Evolutionary conservation across 495 filamentous ascomycete species (phyloP), one percentile per base, ranked within the genome.

Genomic region (Aspergillus biplanus): DNA sequence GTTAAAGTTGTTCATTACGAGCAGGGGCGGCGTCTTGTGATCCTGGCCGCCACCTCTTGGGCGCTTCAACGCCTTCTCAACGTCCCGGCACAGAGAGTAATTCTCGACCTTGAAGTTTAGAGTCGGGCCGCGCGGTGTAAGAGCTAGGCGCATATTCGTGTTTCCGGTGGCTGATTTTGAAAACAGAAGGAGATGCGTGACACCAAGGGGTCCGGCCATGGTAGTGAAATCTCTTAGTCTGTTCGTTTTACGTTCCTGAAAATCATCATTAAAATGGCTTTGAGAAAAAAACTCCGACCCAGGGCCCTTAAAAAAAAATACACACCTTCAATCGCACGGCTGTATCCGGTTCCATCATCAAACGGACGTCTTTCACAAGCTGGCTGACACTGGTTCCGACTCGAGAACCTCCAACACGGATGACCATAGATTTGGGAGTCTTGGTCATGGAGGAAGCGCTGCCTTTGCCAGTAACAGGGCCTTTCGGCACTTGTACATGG

Each of bases 1-100:
- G 37, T 83, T 85, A 76, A 99, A 97, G 72, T 97, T 97, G 78
- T 99, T 99, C 95, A 99, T 97, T 59, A 99, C 96, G 16, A 99
- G 84, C 72, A 98, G 78, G 54, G 94, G 94, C 3, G 94, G 85
- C 32, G 86, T 90, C 52, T 87, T 80, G 71, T 90, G 95, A 68
- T 97, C 92, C 73, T 94, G 93, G 60, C 87, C 88, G 53, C 89
- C 89, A 31, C 86, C 90, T 69, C 86, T 84, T 3, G 95, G 93
- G 69, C 90, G 92, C 71, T 91, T 91, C 78, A 91, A 81, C 33
- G 91, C 86, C 64, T 86, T 90, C 70, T 86, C 84, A 9, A 99
- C 83, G 72, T 99, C 95, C 71, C 94, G 95, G 77, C 89, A 90
- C 5, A 99, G 83, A 48, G 92, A 94, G 76, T 99, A 99, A 68